A percentile compares a stretch with the other conserved stretches of the same genome.
These are phyloP conservation scores for Syzygium aqueum DNA, from an alignment of 345 rosid species.

Conservation along the genomic window DNA sequence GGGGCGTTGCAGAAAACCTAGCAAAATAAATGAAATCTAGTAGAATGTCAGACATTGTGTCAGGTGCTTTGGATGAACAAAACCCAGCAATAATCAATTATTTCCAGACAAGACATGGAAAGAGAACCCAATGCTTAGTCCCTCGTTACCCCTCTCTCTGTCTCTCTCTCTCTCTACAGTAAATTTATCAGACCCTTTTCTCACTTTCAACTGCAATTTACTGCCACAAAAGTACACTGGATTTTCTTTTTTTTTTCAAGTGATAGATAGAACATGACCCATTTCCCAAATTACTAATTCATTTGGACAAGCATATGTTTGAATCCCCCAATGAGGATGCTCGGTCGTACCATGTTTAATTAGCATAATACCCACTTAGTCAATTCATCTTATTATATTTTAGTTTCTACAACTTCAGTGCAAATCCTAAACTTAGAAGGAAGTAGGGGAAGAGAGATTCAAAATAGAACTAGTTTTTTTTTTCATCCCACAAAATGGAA, in stretches of 20 bases:
- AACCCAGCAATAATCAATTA: not conserved
- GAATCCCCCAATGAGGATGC: not conserved
- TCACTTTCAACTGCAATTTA: not conserved
- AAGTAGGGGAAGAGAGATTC: not conserved
- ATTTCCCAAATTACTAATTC: not conserved
- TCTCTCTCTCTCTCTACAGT: not conserved
- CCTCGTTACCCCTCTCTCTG: not conserved
- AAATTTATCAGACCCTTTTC: not conserved
- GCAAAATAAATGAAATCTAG: not conserved
- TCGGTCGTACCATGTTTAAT: not conserved
- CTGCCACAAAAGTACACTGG: not conserved
- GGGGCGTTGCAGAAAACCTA: not conserved
- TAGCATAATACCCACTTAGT: not conserved
- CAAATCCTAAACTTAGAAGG: not conserved
- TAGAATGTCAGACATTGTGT: conserved; percentile 12
- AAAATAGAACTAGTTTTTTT: not conserved
- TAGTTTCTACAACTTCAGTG: not conserved
- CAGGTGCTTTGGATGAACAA: conserved; percentile 2
- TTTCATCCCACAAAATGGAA: not conserved
- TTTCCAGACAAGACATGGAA: not conserved
- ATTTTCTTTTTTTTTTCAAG: not conserved
- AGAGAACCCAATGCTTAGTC: conserved; percentile 5
- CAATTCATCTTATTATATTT: not conserved
- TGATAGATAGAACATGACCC: not conserved
- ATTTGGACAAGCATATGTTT: not conserved